These are phyloP conservation scores for Vigna trinervia DNA, from an alignment of 306 rosid species.

Conservation along the genomic window DNA sequence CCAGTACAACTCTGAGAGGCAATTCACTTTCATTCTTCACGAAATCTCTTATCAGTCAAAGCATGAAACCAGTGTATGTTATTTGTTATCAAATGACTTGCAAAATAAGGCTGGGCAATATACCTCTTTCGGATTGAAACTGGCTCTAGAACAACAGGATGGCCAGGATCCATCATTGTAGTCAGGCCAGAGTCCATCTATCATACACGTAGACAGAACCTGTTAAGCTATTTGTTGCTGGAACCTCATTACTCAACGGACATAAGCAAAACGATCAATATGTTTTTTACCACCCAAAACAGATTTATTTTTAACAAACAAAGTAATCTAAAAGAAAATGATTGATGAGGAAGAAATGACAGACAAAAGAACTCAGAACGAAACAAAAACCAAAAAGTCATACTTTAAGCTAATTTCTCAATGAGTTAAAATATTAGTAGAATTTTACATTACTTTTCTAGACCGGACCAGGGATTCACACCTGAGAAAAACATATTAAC, in stretches of 20 bases:
- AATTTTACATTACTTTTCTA: background rate
- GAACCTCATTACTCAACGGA: conserved; percentile 10
- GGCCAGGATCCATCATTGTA: conserved; percentile 99
- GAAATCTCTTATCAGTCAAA: conserved; percentile 17
- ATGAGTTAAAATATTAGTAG: conserved; percentile 25
- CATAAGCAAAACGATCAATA: background rate
- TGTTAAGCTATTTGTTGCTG: conserved; percentile 16
- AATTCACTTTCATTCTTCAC: background rate
- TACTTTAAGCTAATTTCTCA: conserved; percentile 14
- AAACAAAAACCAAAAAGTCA: background rate
- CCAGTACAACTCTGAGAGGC: conserved; percentile 27
- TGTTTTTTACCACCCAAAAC: conserved; percentile 5
- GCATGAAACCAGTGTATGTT: conserved; percentile 24
- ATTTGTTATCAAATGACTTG: conserved; percentile 16
- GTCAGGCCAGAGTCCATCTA: conserved; percentile 98
- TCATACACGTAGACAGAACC: conserved; percentile 32
- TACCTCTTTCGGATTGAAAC: conserved; percentile 81
- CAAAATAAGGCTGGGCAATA: conserved; percentile 23
- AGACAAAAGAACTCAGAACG: background rate
- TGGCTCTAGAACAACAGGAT: conserved; percentile 68
- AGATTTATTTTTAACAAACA: background rate
- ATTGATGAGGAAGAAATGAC: background rate
- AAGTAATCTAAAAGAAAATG: conserved; percentile 9
- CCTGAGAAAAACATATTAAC: background rate
- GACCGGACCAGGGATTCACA: background rate